Evolutionary conservation across 495 filamentous ascomycete genomes (phyloP), one percentile per base, ranked within the genome.

Genomic region (Aspergillus diversus): DNA sequence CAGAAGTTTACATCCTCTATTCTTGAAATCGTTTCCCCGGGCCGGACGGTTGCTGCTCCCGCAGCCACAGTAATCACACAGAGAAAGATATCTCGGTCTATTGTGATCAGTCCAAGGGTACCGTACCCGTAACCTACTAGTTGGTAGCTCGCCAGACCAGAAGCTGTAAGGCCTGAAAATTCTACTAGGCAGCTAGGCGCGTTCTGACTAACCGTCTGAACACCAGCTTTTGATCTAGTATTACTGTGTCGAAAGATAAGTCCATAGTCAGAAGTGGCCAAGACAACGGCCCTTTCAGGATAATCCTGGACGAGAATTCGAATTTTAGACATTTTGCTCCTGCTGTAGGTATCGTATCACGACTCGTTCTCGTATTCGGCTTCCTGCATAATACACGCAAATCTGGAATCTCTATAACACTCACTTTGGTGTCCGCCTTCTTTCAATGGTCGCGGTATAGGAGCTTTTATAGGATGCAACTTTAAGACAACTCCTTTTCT

Each of bases 1-100:
- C 87, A 91, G 73, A 98, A 98, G 56, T 94, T 91, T 61, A 98
- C 94, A 27, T 83, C 86, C 64, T 88, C 83, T 56, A 99, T 97
- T 73, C 86, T 90, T 71, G 92, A 89, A 21, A 98, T 89, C 7
- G 87, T 91, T 80, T 99, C 95, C 12, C 90, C 91, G 0, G 94
- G 92, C 53, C 92, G 83, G 42, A 97, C 84, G 17, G 85, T 89
- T 37, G 95, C 96, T 17, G 93, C 93, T 51, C 87, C 85, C 7
- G 83, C 83, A 42, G 92, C 88, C 46, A 84, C 82, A 43, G 87
- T 96, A 33, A 99, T 88, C n/a, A 97, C 89, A 65, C 92, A 95
- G 17, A 99, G 82, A 69, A 98, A 99, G 15, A 96, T 87, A 82
- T 97, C 94, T 33, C 87, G 82, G 51, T 86, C 84, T 52, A 97